Base-by-base conservation (phyloP, 2,329 filamentous ascomycete genomes). In the Thelonectria blattea region DNA sequence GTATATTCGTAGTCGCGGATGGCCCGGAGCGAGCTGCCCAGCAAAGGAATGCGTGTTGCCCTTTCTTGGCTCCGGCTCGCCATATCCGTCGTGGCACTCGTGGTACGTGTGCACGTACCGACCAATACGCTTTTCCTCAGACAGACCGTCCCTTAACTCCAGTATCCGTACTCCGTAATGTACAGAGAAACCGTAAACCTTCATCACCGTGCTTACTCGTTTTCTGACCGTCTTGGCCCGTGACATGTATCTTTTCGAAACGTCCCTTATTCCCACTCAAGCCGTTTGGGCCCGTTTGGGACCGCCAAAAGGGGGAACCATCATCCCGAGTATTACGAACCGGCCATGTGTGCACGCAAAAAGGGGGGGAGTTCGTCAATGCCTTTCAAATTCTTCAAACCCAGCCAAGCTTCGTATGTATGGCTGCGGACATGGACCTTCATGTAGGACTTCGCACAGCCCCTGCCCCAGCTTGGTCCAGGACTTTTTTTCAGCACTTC, bases 11-110 rank as follows among this genome's bases (percentile, higher is more conserved):
- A 59, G 52, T 59, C 41, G 67, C 67, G 65, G 64, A 58, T 67
- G 59, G 53, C 57, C 70, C 67, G 67, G 67, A 58, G 65, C 22
- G 22, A n/a, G n/a, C n/a, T n/a, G 61, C 59, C 27, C 5, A 30
- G 58, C 64, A 55, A 9, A 68, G 59, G 62, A 60, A 70, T 66
- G 67, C 55, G 32, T 22, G 52, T 51, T 30, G 47, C 50, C 22
- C 10, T 30, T 37, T 34, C 58, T 56, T 60, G 58, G 58, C 58
- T 30, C 47, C 58, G 52, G 58, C 58, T 56, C 34, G 10, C n/a
- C 42, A 34, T n/a, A 47, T 56, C 58, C 58, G 52, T 42, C 17
- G 46, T 47, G 41, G 24, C 15, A 37, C 22, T 6, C 32, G 32
- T 10, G 32, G 32, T 34, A 34, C 32, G 22, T 14, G n/a, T n/a